Conservation (phyloP, 2,329 filamentous ascomycete genomes). For the Aureobasidium lini region DNA sequence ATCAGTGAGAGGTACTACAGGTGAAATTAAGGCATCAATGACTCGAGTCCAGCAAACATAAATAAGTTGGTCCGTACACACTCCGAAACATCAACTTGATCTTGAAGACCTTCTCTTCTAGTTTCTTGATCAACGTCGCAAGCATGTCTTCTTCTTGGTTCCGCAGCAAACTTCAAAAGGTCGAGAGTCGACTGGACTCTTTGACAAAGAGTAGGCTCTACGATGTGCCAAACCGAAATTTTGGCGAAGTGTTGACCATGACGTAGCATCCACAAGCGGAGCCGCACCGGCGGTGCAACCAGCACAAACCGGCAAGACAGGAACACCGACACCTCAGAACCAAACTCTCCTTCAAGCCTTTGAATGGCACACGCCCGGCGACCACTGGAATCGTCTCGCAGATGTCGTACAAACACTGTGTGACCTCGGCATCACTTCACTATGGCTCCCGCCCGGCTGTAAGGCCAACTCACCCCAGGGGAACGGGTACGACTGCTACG, state of each 20-base stretch:
- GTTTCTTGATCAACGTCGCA: background rate
- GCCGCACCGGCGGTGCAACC: background rate
- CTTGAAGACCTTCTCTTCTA: background rate
- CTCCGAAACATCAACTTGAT: slow-evolving; percentile 1
- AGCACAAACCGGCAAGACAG: background rate
- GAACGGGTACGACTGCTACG: slow-evolving; percentile 59
- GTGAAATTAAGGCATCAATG: slow-evolving; percentile 4
- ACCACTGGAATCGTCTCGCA: slow-evolving; percentile 25
- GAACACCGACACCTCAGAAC: slow-evolving; percentile 30
- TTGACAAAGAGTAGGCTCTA: background rate
- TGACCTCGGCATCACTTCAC: slow-evolving; percentile 51
- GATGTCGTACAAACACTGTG: slow-evolving; percentile 22
- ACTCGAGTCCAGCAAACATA: slow-evolving; percentile 10
- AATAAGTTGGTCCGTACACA: slow-evolving; percentile 5
- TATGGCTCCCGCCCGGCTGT: slow-evolving; percentile 66
- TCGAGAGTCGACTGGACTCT: slow-evolving; percentile 1
- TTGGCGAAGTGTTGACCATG: background rate
- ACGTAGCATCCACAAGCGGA: background rate
- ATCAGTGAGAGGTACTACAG: background rate
- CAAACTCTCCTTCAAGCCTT: slow-evolving; percentile 59
- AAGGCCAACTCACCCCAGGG: slow-evolving; percentile 55
- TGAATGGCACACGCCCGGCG: slow-evolving; percentile 62
- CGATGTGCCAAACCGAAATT: background rate
- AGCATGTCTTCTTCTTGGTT: slow-evolving; percentile 11
- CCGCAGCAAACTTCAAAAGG: background rate